Evolutionary conservation across 768 basidiomycete genomes (phyloP).

Genomic region (Hebeloma cylindrosporum): DNA sequence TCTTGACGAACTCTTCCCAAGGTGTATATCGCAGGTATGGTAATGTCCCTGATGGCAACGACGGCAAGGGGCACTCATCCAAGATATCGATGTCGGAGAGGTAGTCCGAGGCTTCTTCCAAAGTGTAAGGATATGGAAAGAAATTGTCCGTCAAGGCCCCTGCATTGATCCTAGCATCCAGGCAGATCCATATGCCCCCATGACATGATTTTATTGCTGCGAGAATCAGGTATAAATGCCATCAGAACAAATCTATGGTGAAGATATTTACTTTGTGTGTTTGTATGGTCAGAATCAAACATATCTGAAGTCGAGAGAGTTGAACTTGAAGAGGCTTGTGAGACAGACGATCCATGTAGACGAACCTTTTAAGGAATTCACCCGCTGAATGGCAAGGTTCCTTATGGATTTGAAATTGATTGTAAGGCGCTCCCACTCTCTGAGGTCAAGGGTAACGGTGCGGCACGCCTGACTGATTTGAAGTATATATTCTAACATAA

Average conservation of each 20-base stretch:
- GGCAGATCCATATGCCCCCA: constrained; percentile 15
- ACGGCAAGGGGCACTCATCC: constrained; percentile 3
- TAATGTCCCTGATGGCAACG: not conserved
- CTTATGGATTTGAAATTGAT: constrained; percentile 4
- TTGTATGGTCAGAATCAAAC: too few species aligned
- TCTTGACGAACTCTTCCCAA: constrained; percentile 14
- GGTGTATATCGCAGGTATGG: constrained; percentile 10
- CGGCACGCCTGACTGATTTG: constrained; percentile 11
- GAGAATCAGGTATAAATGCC: not conserved
- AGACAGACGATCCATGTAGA: not conserved
- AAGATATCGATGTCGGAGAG: constrained; percentile 1
- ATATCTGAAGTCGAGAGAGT: not conserved
- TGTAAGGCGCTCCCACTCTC: constrained; percentile 10
- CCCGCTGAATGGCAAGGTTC: constrained; percentile 3
- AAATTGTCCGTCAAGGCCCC: not conserved
- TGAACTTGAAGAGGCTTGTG: not conserved
- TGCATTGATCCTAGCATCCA: not conserved
- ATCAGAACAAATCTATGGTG: not conserved
- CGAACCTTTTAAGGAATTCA: constrained; percentile 12
- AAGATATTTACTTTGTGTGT: not conserved
- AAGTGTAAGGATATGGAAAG: constrained; percentile 3
- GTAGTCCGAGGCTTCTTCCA: constrained; percentile 4
- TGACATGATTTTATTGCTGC: constrained; percentile 3
- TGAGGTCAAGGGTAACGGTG: constrained; percentile 10
- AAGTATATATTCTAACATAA: constrained; percentile 18